phyloP scores from a whole-genome alignment of 768 basidiomycete species.

The Boletus tomentosulus region DNA sequence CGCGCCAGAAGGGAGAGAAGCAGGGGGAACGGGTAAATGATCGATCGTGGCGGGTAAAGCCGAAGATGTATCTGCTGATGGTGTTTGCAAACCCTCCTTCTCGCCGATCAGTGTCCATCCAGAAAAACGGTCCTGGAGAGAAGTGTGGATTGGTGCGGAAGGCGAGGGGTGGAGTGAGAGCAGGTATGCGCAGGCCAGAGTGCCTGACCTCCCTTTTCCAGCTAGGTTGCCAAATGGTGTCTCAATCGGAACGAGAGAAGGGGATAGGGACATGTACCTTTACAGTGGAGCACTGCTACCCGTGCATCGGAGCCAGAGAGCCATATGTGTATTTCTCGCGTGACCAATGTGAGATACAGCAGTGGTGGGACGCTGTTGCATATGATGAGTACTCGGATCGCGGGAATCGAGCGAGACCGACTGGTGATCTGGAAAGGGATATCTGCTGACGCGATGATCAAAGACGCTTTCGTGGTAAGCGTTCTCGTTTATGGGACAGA shows the following conservation, averaged over 20 bases:
- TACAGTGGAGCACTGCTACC: slow-evolving; percentile 83
- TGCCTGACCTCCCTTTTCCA: slow-evolving; percentile 83
- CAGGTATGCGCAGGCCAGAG: slow-evolving; percentile 79
- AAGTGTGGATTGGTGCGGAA: slow-evolving; percentile 24
- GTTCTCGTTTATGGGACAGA: slow-evolving; percentile 80
- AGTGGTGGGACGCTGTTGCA: slow-evolving; percentile 66
- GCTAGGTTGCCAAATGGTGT: slow-evolving; percentile 37
- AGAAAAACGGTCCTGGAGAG: slow-evolving; percentile 13
- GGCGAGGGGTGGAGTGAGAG: slow-evolving; percentile 50
- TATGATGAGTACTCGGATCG: background rate
- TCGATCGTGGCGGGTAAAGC: background rate
- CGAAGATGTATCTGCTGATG: background rate
- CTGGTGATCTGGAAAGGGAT: slow-evolving; percentile 91
- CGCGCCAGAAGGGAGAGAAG: background rate
- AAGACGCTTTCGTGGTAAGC: slow-evolving; percentile 69
- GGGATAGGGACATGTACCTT: slow-evolving; percentile 45
- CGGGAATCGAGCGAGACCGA: slow-evolving; percentile 55
- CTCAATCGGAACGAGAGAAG: slow-evolving; percentile 1
- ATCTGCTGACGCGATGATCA: slow-evolving; percentile 71
- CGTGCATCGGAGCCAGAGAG: slow-evolving; percentile 58
- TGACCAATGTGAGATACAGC: slow-evolving; percentile 64
- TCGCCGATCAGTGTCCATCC: slow-evolving; percentile 19
- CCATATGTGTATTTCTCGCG: slow-evolving; percentile 73
- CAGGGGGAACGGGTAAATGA: background rate
- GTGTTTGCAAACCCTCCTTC: slow-evolving; percentile 18